phyloP scores from a whole-genome alignment of 441 rosid genomes.

The Populus tomentosa region DNA sequence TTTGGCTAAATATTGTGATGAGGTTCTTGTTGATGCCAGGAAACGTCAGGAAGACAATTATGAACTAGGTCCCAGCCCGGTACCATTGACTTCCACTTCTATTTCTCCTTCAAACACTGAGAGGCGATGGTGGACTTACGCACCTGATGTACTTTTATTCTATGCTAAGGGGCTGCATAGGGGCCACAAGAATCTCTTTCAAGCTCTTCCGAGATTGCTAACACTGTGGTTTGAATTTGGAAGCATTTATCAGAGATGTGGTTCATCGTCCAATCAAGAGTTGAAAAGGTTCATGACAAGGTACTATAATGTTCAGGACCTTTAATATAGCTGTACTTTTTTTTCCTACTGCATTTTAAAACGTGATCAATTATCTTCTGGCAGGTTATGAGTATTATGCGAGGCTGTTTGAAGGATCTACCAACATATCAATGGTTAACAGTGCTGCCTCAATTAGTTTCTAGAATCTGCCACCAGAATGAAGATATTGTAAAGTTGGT shows the following conservation, averaged over 20 bases:
- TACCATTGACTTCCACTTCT: conserved; percentile 43
- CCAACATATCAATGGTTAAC: conserved; percentile 97
- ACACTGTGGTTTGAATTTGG: conserved; percentile 99
- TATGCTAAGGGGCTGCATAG: conserved; percentile 97
- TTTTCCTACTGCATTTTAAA: conserved; percentile 8
- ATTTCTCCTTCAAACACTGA: conserved; percentile 51
- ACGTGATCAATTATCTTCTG: conserved; percentile 21
- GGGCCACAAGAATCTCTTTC: conserved; percentile 96
- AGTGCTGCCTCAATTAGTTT: conserved; percentile 94
- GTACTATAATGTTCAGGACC: conserved; percentile 27
- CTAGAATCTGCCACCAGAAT: conserved; percentile 99
- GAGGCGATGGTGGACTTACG: conserved; percentile 74
- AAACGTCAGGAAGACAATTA: conserved; percentile 87
- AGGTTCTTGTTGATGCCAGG: conserved; percentile 91
- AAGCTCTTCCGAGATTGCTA: conserved; percentile 98
- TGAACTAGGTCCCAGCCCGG: conserved; percentile 44
- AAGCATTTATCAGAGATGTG: conserved; percentile 62
- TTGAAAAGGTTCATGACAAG: conserved; percentile 65
- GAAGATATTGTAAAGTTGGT: conserved; percentile 79
- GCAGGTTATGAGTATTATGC: conserved; percentile 83
- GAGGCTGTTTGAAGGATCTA: conserved; percentile 97
- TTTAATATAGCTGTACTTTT: neutral
- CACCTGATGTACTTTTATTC: conserved; percentile 77
- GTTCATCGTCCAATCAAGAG: conserved; percentile 62
- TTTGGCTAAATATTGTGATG: conserved; percentile 93